Percentiles rank a stretch among this genome's conserved stretches.
phyloP scores from a whole-genome alignment of 1,284 basidiomycete genomes.

The Fomitopsis palustris region DNA sequence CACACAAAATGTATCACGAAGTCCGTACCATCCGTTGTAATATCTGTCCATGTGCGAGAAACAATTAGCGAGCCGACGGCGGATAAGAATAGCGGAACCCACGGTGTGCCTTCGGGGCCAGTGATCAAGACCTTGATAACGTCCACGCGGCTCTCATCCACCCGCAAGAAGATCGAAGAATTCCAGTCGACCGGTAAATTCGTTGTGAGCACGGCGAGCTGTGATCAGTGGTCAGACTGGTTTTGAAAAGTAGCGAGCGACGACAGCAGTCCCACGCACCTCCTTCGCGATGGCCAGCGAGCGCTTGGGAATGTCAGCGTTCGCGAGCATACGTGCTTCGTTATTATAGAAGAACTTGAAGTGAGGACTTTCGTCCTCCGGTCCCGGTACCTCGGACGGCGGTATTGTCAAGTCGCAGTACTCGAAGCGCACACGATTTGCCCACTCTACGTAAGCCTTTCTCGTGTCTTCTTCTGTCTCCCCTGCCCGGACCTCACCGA shows the following conservation, averaged over 20 bases:
- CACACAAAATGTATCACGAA: constrained; percentile 1
- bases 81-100: constrained; percentile 32
- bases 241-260: constrained; percentile 4
- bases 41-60: constrained; percentile 45
- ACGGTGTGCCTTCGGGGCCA: constrained; percentile 90
- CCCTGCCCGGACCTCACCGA: constrained; percentile 44
- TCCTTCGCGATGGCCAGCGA: constrained; percentile 91
- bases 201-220: constrained; percentile 88
- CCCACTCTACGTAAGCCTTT: constrained; percentile 81
- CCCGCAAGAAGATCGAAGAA: constrained; percentile 84
- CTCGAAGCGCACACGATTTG: constrained; percentile 74
- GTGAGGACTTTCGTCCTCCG: constrained; percentile 52
- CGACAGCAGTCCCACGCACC: constrained; percentile 35
- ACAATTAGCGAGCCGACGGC: constrained; percentile 1
- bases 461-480: constrained; percentile 63
- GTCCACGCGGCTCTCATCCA: constrained; percentile 85
- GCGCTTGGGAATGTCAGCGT: constrained; percentile 79
- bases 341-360: constrained; percentile 79
- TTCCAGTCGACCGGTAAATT: constrained; percentile 88
- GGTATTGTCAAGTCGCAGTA: constrained; percentile 79
- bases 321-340: constrained; percentile 76
- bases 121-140: constrained; percentile 89
- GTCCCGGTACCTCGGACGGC: constrained; percentile 20
- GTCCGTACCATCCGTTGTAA: constrained; percentile 74
- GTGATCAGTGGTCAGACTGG: constrained; percentile 8